phyloP scores from a whole-genome alignment of 495 filamentous ascomycete genomes.

The Amorphotheca resinae region DNA sequence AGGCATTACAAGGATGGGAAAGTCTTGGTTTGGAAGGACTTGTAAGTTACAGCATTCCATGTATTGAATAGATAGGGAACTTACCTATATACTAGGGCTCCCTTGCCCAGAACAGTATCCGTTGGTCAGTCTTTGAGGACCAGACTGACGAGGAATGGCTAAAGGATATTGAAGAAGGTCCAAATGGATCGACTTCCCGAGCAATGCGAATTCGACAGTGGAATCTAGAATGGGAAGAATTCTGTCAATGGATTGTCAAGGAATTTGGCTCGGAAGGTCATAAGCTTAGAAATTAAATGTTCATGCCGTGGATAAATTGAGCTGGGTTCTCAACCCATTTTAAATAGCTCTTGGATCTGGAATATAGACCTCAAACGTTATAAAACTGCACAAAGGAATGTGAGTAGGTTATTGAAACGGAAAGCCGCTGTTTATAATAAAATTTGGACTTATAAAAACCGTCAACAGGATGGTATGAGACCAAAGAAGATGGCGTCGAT shows the following conservation, averaged over 20 bases:
- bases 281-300: not conserved
- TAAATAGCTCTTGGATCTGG: no score
- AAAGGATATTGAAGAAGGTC: slow-evolving; percentile 53
- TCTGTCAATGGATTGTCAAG: slow-evolving; percentile 76
- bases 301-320: not conserved
- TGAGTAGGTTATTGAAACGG: no score
- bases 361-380: no score
- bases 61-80: not conserved
- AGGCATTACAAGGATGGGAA: slow-evolving; percentile 47
- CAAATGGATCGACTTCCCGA: slow-evolving; percentile 55
- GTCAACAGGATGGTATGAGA: no score
- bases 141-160: slow-evolving; percentile 54
- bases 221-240: slow-evolving; percentile 68
- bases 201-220: slow-evolving; percentile 61
- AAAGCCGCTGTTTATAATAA: no score
- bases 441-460: no score
- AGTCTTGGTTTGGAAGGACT: slow-evolving; percentile 65
- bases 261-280: slow-evolving; percentile 56
- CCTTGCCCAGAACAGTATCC: slow-evolving; percentile 80
- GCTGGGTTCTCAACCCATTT: no score
- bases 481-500: no score
- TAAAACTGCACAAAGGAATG: no score
- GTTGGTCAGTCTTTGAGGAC: slow-evolving; percentile 79
- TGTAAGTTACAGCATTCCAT: not conserved
- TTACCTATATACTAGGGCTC: slow-evolving; percentile 43